phyloP scores from a whole-genome alignment of 2,329 filamentous ascomycete genomes.

The Bipolaris oryzae region DNA sequence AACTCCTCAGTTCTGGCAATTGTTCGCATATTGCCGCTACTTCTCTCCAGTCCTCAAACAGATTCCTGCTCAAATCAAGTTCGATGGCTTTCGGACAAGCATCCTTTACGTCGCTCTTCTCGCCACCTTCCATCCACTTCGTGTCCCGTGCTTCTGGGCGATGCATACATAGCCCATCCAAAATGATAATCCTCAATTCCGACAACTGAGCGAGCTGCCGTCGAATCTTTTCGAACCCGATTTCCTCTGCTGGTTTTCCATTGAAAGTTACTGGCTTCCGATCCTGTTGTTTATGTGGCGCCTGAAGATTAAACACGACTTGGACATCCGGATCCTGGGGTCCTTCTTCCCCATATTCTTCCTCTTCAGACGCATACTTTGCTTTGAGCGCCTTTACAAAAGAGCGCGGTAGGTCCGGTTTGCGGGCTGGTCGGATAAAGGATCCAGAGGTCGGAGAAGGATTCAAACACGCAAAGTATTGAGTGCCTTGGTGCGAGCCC shows the following conservation, averaged over 20 bases:
- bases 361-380: constrained; percentile 73
- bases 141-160: constrained; percentile 36
- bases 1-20: constrained; percentile 66
- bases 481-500: constrained; percentile 76
- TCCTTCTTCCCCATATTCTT: constrained; percentile 12
- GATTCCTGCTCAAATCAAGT: constrained; percentile 83
- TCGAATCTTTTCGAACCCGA: constrained; percentile 93
- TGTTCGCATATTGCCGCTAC: constrained; percentile 74
- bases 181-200: constrained; percentile 78
- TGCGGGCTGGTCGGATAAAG: constrained; percentile 80
- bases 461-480: constrained; percentile 55
- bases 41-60: constrained; percentile 71
- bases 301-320: constrained; percentile 38
- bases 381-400: constrained; percentile 80
- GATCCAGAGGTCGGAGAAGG: constrained; percentile 76
- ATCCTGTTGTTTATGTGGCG: constrained; percentile 20
- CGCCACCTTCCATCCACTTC: constrained; percentile 32
- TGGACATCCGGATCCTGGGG: constrained; percentile 46
- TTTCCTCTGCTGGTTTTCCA: constrained; percentile 85
- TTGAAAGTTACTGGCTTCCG: constrained; percentile 70
- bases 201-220: constrained; percentile 76
- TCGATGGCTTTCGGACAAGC: constrained; percentile 68
- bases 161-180: constrained; percentile 75
- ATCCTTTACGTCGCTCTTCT: constrained; percentile 57
- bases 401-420: constrained; percentile 68